A percentile compares a stretch with the other conserved stretches of the same genome.
Conservation (phyloP, 2,329 filamentous ascomycete genomes). For the Aspergillus arachidicola region DNA sequence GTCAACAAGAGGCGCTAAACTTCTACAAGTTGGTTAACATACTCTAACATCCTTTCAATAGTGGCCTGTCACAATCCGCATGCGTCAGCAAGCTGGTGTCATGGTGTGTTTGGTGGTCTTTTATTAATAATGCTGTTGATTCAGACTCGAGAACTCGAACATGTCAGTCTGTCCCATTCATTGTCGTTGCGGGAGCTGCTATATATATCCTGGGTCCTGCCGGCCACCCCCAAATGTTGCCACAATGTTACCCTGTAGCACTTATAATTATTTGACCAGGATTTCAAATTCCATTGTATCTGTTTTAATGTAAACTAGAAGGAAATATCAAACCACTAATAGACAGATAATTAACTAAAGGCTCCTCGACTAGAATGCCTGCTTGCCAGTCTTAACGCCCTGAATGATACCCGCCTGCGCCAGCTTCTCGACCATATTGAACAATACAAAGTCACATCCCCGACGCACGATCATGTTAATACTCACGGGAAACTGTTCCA, state of each 20-base stretch:
- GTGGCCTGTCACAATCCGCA: too few relatives aligned
- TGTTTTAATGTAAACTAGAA: background rate
- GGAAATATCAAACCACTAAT: background rate
- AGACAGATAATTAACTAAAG: background rate
- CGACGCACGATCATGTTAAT: conserved; percentile 14
- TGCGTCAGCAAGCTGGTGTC: too few relatives aligned
- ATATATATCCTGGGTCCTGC: too few relatives aligned
- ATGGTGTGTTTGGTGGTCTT: too few relatives aligned
- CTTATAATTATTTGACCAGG: background rate
- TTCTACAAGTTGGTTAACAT: too few relatives aligned
- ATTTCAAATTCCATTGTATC: background rate
- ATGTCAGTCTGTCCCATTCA: too few relatives aligned
- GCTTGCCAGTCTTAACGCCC: conserved; percentile 13
- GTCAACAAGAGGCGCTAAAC: too few relatives aligned
- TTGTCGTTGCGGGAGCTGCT: too few relatives aligned
- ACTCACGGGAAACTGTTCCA: conserved; percentile 13
- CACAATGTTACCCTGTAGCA: too few relatives aligned
- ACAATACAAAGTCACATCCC: conserved; percentile 20
- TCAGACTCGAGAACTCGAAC: too few relatives aligned
- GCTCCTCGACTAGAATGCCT: background rate
- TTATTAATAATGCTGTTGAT: too few relatives aligned
- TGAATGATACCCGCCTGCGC: conserved; percentile 9
- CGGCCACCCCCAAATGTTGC: accelerated
- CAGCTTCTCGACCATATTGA: conserved; percentile 16
- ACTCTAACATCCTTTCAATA: too few relatives aligned